A percentile compares a stretch with the other conserved stretches of the same genome.
Evolutionary conservation across 305 asterid species (phyloP).

Genomic region (Andrographis paniculata): DNA sequence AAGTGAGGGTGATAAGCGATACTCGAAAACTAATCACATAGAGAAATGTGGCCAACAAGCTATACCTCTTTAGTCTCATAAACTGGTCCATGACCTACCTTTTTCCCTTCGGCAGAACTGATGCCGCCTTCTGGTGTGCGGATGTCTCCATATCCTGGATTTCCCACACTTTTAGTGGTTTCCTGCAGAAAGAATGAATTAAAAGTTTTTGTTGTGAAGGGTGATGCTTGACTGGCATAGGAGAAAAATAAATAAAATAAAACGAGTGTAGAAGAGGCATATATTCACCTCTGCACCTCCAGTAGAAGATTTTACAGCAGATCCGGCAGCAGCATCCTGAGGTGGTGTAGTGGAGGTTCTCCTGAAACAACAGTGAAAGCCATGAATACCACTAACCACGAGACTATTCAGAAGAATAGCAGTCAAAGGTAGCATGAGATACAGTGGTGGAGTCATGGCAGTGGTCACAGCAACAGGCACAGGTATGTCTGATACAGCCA

Average conservation of each 20-base stretch:
- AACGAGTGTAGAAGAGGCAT: conserved; percentile 11
- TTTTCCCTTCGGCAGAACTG: conserved; percentile 47
- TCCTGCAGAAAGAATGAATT: conserved; percentile 39
- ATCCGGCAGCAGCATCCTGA: conserved; percentile 32
- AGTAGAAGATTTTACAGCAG: conserved; percentile 28
- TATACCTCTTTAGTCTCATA: conserved; percentile 83
- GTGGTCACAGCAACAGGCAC: conserved; percentile 24
- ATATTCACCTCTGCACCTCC: conserved; percentile 44
- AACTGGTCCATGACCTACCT: conserved; percentile 45
- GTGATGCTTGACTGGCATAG: conserved; percentile 5
- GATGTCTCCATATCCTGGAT: conserved; percentile 32
- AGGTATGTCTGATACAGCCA: conserved; percentile 29
- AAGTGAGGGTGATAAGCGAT: neutral
- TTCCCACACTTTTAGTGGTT: conserved; percentile 30
- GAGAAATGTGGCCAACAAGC: conserved; percentile 9
- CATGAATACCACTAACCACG: conserved; percentile 15
- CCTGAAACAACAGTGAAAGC: conserved; percentile 32
- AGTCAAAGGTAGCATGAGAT: conserved; percentile 20
- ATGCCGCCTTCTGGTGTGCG: conserved; percentile 33
- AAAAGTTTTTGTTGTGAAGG: conserved; percentile 8
- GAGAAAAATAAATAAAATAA: conserved; percentile 9
- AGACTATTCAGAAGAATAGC: conserved; percentile 14
- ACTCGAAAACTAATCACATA: neutral
- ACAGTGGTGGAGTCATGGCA: conserved; percentile 39
- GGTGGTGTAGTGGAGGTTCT: conserved; percentile 28